Evolutionary conservation across 176 grass and related monocot species (phyloP).

Genomic region (Triticum monococcum): DNA sequence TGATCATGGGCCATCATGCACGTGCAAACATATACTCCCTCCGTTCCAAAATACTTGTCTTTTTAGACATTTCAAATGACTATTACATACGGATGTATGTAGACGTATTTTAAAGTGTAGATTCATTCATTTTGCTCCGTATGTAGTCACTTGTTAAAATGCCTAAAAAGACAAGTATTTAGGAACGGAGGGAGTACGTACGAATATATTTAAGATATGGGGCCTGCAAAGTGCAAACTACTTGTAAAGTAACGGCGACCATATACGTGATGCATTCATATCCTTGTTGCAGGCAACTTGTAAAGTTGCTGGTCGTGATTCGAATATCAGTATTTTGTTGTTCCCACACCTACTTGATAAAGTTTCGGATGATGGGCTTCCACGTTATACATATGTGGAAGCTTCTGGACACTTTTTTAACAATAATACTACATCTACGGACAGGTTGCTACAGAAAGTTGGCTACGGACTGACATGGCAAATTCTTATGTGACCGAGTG

Average conservation of each 20-base stretch:
- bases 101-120: too few species aligned
- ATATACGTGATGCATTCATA: not conserved
- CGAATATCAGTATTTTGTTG: not conserved
- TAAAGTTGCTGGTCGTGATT: constrained; percentile 11
- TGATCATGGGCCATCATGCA: not conserved
- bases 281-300: not conserved
- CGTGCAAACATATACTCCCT: not conserved
- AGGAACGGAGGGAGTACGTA: too few species aligned
- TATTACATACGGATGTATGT: too few species aligned
- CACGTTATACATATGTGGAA: not conserved
- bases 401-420: not conserved
- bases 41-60: too few species aligned
- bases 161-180: too few species aligned
- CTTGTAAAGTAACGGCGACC: not conserved
- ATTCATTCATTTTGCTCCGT: too few species aligned
- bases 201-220: not conserved
- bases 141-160: too few species aligned
- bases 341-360: not conserved
- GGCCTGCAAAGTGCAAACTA: not conserved
- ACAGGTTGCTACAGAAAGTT: too few species aligned
- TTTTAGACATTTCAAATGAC: too few species aligned
- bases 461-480: too few species aligned
- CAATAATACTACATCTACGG: too few species aligned
- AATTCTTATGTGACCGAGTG: too few species aligned
- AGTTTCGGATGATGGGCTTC: not conserved